Evolutionary conservation across 768 basidiomycete species (phyloP).

Genomic region (Paxillus rubicundulus): DNA sequence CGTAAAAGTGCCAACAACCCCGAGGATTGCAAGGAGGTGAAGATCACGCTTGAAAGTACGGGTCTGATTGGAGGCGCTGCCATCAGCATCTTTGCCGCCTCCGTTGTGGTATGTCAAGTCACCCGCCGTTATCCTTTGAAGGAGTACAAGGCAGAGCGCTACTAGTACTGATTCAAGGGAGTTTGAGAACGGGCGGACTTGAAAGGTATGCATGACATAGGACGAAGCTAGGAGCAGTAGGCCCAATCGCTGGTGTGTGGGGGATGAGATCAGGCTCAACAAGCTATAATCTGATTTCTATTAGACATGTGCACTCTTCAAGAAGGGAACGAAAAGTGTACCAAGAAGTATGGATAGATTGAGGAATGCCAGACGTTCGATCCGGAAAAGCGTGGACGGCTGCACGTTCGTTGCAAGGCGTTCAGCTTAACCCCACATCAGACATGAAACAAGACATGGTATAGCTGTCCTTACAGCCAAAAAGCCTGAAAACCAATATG

Average conservation of each 20-base stretch:
- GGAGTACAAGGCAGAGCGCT: conserved; percentile 27
- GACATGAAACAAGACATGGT: neutral
- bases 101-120: neutral
- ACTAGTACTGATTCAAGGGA: conserved; percentile 34
- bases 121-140: conserved; percentile 17
- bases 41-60: conserved; percentile 14
- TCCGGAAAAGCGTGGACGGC: conserved; percentile 24
- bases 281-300: conserved; percentile 24
- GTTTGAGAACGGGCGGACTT: conserved; percentile 41
- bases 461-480: conserved; percentile 22
- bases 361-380: conserved; percentile 32
- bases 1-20: conserved; percentile 32
- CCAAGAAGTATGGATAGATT: conserved; percentile 33
- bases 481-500: conserved; percentile 18
- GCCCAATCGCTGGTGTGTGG: conserved; percentile 16
- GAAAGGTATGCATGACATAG: conserved; percentile 36
- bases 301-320: conserved; percentile 2
- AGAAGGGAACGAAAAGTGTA: conserved; percentile 10
- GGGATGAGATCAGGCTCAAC: conserved; percentile 18
- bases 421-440: conserved; percentile 15
- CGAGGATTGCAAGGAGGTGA: conserved; percentile 25
- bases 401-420: neutral
- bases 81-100: neutral
- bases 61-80: neutral
- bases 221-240: conserved; percentile 35